Conservation (phyloP, 306 rosid genomes). For the Aeschynomene evenia region DNA sequence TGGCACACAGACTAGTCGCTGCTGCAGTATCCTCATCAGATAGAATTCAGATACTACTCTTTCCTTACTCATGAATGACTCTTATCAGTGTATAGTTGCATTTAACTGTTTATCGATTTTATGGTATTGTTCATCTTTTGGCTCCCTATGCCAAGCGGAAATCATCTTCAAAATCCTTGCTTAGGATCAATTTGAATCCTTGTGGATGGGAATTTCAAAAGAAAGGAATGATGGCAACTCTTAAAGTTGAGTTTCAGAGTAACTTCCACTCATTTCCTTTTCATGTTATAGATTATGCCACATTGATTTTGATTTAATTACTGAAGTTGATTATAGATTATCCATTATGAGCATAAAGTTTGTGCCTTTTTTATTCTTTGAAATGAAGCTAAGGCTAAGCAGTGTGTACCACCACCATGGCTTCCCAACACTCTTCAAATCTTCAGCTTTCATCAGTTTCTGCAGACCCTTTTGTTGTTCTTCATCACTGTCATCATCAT, state of each 20-base stretch:
- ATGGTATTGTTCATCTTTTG: no score
- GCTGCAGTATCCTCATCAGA: no score
- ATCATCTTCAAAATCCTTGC: not conserved
- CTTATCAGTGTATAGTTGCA: no score
- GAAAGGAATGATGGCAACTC: not conserved
- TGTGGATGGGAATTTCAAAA: not conserved
- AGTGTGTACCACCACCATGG: slow-evolving; percentile 25
- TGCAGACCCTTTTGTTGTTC: slow-evolving; percentile 39
- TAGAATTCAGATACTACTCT: no score
- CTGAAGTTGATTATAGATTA: not conserved
- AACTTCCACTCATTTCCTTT: not conserved
- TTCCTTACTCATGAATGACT: no score
- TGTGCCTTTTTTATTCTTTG: slow-evolving; percentile 11
- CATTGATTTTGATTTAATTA: no score
- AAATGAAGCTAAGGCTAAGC: slow-evolving; percentile 53
- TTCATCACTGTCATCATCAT: slow-evolving; percentile 27
- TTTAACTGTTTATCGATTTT: no score
- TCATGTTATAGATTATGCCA: not conserved
- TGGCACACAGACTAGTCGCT: no score
- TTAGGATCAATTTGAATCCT: not conserved
- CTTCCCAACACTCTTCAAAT: slow-evolving; percentile 34
- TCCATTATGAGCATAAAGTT: not conserved
- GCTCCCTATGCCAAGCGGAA: not conserved
- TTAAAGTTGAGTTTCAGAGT: not conserved
- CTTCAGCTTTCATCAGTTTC: slow-evolving; percentile 17